Conservation (phyloP, 1,284 basidiomycete species). For the Meripilus lineatus region DNA sequence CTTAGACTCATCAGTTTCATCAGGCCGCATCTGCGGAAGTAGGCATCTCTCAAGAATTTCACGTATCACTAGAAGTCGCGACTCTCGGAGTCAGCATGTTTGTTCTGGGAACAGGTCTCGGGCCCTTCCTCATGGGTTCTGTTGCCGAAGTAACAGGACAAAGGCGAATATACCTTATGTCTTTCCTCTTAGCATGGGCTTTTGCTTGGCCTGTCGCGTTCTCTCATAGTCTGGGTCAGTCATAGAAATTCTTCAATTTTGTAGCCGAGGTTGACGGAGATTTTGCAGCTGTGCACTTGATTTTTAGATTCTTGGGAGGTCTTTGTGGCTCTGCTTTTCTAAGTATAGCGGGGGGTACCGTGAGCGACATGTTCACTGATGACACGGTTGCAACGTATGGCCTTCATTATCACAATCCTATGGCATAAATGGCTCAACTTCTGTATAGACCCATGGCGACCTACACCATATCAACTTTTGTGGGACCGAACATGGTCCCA, state of each 20-base stretch:
- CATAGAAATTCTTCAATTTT: slow-evolving; percentile 6
- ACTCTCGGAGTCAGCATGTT: slow-evolving; percentile 71
- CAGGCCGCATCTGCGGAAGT: slow-evolving; percentile 65
- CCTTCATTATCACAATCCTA: neutral
- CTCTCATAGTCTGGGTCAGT: slow-evolving; percentile 36
- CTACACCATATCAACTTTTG: slow-evolving; percentile 67
- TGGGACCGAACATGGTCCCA: slow-evolving; percentile 67
- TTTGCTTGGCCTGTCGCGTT: slow-evolving; percentile 53
- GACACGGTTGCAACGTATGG: slow-evolving; percentile 60
- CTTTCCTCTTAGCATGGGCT: slow-evolving; percentile 34
- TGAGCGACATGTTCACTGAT: slow-evolving; percentile 71
- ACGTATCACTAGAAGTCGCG: slow-evolving; percentile 56
- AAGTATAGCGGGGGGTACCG: slow-evolving; percentile 74
- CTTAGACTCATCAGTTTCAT: slow-evolving; percentile 5
- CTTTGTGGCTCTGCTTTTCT: slow-evolving; percentile 72
- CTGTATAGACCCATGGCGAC: slow-evolving; percentile 67
- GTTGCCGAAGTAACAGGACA: slow-evolving; percentile 50
- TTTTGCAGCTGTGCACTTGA: slow-evolving; percentile 38
- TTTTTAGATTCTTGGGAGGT: slow-evolving; percentile 70
- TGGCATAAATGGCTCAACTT: neutral
- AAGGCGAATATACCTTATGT: slow-evolving; percentile 32
- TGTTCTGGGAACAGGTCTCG: slow-evolving; percentile 49
- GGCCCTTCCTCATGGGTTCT: slow-evolving; percentile 47
- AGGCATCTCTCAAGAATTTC: slow-evolving; percentile 54
- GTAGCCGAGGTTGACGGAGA: neutral